Percentiles rank a stretch among this genome's conserved stretches.
These are phyloP conservation scores for Colletotrichum kahawae DNA, from an alignment of 2,329 filamentous ascomycete genomes.

Conservation along the genomic window DNA sequence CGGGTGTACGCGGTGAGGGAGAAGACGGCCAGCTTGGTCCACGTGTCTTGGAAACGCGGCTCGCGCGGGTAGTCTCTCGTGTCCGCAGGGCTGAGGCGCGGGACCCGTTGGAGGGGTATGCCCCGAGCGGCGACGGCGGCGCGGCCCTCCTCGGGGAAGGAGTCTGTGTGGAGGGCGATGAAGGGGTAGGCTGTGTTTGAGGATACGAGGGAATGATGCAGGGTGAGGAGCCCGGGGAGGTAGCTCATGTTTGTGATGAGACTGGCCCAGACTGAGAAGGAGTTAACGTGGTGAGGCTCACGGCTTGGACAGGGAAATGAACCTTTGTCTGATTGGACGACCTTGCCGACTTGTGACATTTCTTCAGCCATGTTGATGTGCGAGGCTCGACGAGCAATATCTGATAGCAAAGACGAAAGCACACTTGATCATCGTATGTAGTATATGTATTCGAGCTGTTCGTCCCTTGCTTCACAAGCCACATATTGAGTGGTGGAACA, in stretches of 20 bases:
- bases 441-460: neutral
- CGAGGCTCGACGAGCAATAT: neutral
- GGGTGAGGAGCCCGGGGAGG: neutral
- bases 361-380: rapidly evolving
- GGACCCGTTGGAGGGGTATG: neutral
- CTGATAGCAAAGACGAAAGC: rapidly evolving
- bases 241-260: neutral
- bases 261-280: neutral
- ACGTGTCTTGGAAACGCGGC: neutral
- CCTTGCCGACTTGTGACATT: neutral
- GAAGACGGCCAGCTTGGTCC: conserved; percentile 47
- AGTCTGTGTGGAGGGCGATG: neutral
- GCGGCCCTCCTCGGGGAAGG: neutral
- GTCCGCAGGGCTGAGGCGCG: neutral
- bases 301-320: rapidly evolving
- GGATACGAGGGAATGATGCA: neutral
- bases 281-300: neutral
- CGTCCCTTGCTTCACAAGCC: neutral
- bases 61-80: neutral
- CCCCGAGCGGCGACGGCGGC: neutral
- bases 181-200: neutral
- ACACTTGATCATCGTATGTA: neutral
- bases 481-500: neutral
- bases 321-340: neutral
- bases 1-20: conserved; percentile 76